A percentile compares a stretch with the other conserved stretches of the same genome.
phyloP scores from a whole-genome alignment of 495 filamentous ascomycete species.

The Pseudotulostoma volvatum region DNA sequence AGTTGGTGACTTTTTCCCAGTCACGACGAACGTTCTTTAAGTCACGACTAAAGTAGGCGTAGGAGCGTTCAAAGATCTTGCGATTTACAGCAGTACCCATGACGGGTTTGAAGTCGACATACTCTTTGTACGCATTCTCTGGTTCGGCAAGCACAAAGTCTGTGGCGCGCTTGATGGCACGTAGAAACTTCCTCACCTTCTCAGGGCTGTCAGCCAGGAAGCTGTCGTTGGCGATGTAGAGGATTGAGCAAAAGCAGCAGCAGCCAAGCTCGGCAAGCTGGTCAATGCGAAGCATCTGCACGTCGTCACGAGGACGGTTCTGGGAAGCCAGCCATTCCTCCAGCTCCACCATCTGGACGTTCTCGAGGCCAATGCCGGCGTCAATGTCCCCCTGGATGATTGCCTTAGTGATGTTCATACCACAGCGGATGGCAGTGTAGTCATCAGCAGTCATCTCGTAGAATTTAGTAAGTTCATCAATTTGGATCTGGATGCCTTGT shows the following conservation, averaged over 20 bases:
- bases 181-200: constrained; percentile 41
- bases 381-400: constrained; percentile 50
- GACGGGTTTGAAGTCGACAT: constrained; percentile 49
- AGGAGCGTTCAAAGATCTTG: constrained; percentile 59
- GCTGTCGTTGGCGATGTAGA: constrained; percentile 52
- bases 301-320: constrained; percentile 40
- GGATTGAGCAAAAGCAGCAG: constrained; percentile 61
- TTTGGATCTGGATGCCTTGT: constrained; percentile 40
- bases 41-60: constrained; percentile 53
- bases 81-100: constrained; percentile 48
- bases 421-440: constrained; percentile 52
- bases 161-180: constrained; percentile 47
- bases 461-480: constrained; percentile 56
- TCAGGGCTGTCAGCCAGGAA: constrained; percentile 46
- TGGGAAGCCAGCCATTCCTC: constrained; percentile 49
- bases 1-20: constrained; percentile 53
- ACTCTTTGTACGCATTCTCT: constrained; percentile 40
- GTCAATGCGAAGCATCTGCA: constrained; percentile 60
- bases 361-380: constrained; percentile 56
- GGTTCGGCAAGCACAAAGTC: constrained; percentile 49
- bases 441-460: constrained; percentile 52
- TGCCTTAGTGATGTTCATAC: constrained; percentile 46
- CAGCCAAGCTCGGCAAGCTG: constrained; percentile 55
- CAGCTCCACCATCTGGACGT: constrained; percentile 59
- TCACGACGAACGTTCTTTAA: constrained; percentile 53